These are phyloP conservation scores for Myriosclerotinia curreyana DNA, from an alignment of 2,329 filamentous ascomycete genomes.

Conservation along the genomic window DNA sequence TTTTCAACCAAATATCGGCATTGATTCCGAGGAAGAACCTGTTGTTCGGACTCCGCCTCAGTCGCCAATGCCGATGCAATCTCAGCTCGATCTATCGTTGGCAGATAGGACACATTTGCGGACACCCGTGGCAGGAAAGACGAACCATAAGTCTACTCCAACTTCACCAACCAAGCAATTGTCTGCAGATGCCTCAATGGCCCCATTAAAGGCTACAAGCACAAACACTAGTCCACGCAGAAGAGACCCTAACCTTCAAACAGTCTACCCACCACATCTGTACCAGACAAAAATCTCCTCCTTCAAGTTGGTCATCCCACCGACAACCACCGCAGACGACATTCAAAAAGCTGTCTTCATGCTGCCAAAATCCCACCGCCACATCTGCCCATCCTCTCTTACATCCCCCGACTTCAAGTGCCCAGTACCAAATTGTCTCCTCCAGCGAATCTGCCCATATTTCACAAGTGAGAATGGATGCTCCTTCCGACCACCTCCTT, in stretches of 20 bases:
- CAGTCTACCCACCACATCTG: background rate
- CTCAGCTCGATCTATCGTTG: background rate
- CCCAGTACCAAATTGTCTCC: background rate
- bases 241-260: background rate
- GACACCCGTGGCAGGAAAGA: slow-evolving; percentile 8
- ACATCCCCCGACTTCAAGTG: background rate
- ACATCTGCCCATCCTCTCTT: slow-evolving; percentile 12
- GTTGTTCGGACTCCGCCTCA: background rate
- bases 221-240: slow-evolving; percentile 2
- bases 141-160: slow-evolving; percentile 8
- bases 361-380: slow-evolving; percentile 5
- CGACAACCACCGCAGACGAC: background rate
- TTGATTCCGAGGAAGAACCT: background rate
- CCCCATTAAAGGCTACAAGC: background rate
- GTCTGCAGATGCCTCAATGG: background rate
- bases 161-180: background rate
- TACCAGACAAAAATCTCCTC: background rate
- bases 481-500: background rate
- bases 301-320: background rate
- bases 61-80: background rate
- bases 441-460: slow-evolving; percentile 6
- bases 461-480: slow-evolving; percentile 13
- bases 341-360: background rate
- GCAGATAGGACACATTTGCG: background rate
- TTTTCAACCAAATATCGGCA: background rate